Conservation (phyloP, 169 alveolate species). For the Perkinsus olseni region DNA sequence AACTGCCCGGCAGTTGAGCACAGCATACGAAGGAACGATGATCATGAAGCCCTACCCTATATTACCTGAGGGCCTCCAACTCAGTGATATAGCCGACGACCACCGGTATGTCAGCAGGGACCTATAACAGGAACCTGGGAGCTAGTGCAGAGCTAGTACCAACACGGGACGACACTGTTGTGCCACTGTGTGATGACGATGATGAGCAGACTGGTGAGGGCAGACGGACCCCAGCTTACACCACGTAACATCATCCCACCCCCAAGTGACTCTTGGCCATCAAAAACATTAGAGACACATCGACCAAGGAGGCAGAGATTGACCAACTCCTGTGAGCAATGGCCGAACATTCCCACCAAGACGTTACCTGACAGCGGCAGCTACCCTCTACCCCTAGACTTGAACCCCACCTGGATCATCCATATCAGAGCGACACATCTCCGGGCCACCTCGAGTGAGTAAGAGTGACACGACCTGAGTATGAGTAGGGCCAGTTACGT, state of each 20-base stretch:
- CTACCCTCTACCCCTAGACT: no score
- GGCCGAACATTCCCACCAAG: slow-evolving; percentile 40
- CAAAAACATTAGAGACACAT: slow-evolving; percentile 37
- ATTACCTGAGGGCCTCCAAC: slow-evolving; percentile 24
- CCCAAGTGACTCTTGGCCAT: slow-evolving; percentile 28
- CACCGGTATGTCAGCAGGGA: not conserved
- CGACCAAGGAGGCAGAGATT: slow-evolving; percentile 35
- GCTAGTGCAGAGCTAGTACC: no score
- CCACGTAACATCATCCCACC: not conserved
- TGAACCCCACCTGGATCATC: not conserved
- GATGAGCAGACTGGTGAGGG: no score
- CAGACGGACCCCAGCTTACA: no score
- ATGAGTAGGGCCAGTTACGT: not conserved
- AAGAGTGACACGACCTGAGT: not conserved
- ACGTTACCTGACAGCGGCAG: not conserved
- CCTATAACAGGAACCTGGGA: not conserved
- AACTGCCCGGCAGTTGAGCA: no score
- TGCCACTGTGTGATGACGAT: no score
- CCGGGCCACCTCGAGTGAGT: not conserved
- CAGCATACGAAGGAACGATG: not conserved
- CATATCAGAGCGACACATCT: slow-evolving; percentile 11
- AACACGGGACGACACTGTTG: no score
- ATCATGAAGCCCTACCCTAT: not conserved
- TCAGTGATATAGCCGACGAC: slow-evolving; percentile 30
- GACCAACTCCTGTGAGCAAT: slow-evolving; percentile 43